These are phyloP conservation scores for Cyclaneusma minus DNA, from an alignment of 2,329 filamentous ascomycete species.

Conservation along the genomic window DNA sequence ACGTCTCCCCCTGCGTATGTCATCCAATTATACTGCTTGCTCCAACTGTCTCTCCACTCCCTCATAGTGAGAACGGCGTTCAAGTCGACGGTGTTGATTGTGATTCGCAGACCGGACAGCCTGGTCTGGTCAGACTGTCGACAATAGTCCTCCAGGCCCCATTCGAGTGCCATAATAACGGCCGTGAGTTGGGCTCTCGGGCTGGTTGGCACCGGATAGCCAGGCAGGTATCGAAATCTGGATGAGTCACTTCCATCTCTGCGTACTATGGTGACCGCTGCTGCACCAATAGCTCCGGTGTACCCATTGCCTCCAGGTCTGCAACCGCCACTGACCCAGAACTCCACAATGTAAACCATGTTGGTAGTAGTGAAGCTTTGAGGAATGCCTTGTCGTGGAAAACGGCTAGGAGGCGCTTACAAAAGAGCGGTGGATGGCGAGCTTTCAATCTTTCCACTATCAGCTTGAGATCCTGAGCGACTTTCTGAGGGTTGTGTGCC, in stretches of 20 bases:
- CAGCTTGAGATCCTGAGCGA: too few relatives aligned
- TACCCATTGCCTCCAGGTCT: conserved; percentile 18
- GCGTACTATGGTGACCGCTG: conserved; percentile 18
- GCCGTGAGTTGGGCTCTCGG: conserved; percentile 21
- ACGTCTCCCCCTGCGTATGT: conserved; percentile 16
- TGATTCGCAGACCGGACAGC: conserved; percentile 13
- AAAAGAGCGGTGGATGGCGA: too few relatives aligned
- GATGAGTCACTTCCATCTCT: too few relatives aligned
- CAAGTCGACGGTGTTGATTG: conserved; percentile 20
- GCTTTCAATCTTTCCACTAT: too few relatives aligned
- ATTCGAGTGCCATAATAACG: conserved; percentile 29
- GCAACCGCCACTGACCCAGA: conserved; percentile 21
- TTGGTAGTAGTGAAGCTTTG: too few relatives aligned
- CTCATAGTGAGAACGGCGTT: conserved; percentile 21
- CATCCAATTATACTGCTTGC: conserved; percentile 17
- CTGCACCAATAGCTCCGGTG: conserved; percentile 14
- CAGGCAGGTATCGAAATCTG: conserved; percentile 3
- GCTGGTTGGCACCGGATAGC: conserved; percentile 14
- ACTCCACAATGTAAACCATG: conserved; percentile 20
- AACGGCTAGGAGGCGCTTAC: too few relatives aligned
- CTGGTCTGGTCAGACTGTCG: conserved; percentile 5
- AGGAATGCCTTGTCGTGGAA: too few relatives aligned
- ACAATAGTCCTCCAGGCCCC: conserved; percentile 24
- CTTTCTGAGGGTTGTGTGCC: too few relatives aligned
- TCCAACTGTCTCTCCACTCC: conserved; percentile 19